These are phyloP conservation scores for Scedosporium boydii DNA, from an alignment of 2,329 filamentous ascomycete species.

Conservation along the genomic window DNA sequence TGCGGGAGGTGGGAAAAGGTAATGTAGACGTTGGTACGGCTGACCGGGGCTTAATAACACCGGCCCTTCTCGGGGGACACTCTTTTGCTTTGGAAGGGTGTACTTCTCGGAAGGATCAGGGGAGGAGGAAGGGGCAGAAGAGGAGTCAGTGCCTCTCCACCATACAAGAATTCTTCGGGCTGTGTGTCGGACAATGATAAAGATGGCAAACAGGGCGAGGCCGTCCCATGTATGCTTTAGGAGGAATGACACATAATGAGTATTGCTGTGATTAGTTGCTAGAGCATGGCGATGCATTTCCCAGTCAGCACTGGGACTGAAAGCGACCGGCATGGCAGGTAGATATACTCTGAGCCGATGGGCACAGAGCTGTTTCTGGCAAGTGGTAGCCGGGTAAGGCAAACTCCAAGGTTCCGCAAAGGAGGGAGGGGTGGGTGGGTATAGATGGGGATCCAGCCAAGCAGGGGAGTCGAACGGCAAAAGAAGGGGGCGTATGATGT, in stretches of 20 bases:
- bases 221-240: slow-evolving; percentile 17
- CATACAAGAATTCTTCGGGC: background rate
- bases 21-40: background rate
- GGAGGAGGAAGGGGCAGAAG: background rate
- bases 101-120: background rate
- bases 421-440: background rate
- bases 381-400: slow-evolving; percentile 2
- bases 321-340: slow-evolving; percentile 5
- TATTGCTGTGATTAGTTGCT: slow-evolving; percentile 1
- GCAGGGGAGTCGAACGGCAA: background rate
- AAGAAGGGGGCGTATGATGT: background rate
- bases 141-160: background rate
- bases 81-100: background rate
- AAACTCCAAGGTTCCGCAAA: slow-evolving; percentile 2
- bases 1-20: background rate
- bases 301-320: slow-evolving; percentile 3
- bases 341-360: slow-evolving; percentile 4
- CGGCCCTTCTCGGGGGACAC: background rate
- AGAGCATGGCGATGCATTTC: background rate
- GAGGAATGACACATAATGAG: slow-evolving; percentile 8
- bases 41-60: background rate
- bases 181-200: slow-evolving; percentile 18
- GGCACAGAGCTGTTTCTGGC: background rate
- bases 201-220: slow-evolving; percentile 23
- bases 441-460: background rate